Conservation (phyloP, 805 yeast genomes). For the Saturnispora galanensis region DNA sequence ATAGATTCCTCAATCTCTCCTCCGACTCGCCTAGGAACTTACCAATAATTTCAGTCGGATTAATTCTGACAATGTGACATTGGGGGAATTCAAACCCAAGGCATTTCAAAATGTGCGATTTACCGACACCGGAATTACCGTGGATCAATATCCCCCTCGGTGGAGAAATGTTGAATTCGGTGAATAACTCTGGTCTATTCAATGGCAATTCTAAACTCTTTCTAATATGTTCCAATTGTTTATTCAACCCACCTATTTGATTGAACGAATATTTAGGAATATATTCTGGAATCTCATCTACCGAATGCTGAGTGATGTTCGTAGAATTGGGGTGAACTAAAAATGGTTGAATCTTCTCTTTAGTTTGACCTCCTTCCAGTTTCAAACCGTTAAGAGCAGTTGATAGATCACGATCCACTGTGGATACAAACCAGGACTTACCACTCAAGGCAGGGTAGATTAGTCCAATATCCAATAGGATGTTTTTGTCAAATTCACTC, state of each 20-base stretch:
- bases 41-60: conserved; percentile 87
- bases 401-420: too few relatives aligned
- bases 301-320: conserved; percentile 25
- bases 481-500: conserved; percentile 30
- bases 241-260: conserved; percentile 66
- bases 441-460: conserved; percentile 41
- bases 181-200: conserved; percentile 63
- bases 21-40: conserved; percentile 95
- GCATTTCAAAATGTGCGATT: conserved; percentile 77
- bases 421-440: neutral
- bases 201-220: conserved; percentile 74
- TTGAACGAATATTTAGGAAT: conserved; percentile 31
- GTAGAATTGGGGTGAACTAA: conserved; percentile 21
- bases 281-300: conserved; percentile 29
- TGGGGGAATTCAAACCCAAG: conserved; percentile 61
- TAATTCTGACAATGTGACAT: conserved; percentile 78
- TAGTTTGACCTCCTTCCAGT: too few relatives aligned
- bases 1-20: conserved; percentile 66
- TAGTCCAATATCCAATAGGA: conserved; percentile 47
- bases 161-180: conserved; percentile 81
- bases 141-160: conserved; percentile 89
- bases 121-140: conserved; percentile 98
- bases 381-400: neutral
- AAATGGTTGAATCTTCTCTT: conserved; percentile 12
- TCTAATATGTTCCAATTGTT: conserved; percentile 51